A percentile compares a stretch with the other conserved stretches of the same genome.
phyloP scores from a whole-genome alignment of 805 yeast genomes.

The Metschnikowia cerradonensis region DNA sequence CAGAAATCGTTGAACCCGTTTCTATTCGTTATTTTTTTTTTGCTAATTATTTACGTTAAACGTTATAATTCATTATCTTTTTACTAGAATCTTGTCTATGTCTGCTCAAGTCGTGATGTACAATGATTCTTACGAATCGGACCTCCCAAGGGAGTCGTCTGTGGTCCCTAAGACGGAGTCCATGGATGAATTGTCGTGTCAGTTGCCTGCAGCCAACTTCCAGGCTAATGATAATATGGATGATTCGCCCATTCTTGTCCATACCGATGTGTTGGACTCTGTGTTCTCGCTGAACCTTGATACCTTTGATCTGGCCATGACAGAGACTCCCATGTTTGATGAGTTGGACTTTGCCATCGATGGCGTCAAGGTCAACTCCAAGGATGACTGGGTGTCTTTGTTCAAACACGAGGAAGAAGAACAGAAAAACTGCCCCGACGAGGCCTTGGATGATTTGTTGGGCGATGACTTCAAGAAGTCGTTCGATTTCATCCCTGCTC shows the following conservation, averaged over 20 bases:
- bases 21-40: no score
- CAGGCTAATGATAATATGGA: slow-evolving; percentile 13
- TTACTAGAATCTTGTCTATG: slow-evolving; percentile 6
- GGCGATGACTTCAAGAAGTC: slow-evolving; percentile 18
- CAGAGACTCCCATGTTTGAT: slow-evolving; percentile 57
- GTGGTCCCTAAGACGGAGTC: slow-evolving; percentile 18
- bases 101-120: slow-evolving; percentile 17
- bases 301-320: slow-evolving; percentile 29
- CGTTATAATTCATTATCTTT: background rate
- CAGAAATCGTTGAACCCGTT: no score
- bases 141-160: slow-evolving; percentile 9
- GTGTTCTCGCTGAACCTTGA: slow-evolving; percentile 42
- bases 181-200: slow-evolving; percentile 24
- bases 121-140: slow-evolving; percentile 15
- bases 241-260: slow-evolving; percentile 49
- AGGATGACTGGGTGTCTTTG: slow-evolving; percentile 60
- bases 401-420: slow-evolving; percentile 33
- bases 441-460: slow-evolving; percentile 20
- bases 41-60: background rate
- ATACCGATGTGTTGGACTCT: slow-evolving; percentile 49
- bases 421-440: slow-evolving; percentile 8
- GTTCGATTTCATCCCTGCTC: slow-evolving; percentile 16
- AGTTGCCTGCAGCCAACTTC: slow-evolving; percentile 20
- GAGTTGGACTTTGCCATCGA: slow-evolving; percentile 43
- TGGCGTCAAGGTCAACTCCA: slow-evolving; percentile 35